Conservation (phyloP, 2,329 filamentous ascomycete species). For the Alternaria sp. region DNA sequence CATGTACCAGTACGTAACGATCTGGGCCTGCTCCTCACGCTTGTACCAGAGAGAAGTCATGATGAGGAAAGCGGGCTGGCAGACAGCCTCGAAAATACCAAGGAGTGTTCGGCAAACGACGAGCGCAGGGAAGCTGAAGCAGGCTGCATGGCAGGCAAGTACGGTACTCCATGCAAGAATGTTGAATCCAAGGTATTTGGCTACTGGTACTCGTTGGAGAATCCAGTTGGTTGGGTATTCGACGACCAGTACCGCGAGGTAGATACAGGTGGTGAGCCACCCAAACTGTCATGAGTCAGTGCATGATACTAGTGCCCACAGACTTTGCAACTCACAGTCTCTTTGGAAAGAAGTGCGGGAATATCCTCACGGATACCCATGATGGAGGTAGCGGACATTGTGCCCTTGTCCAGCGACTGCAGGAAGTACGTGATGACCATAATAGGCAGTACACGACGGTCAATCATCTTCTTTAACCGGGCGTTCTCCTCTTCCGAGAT, state of each 20-base stretch:
- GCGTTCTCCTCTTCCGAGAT: slow-evolving; percentile 67
- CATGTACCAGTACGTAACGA: slow-evolving; percentile 75
- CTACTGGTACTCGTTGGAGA: slow-evolving; percentile 69
- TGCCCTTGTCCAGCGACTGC: slow-evolving; percentile 71
- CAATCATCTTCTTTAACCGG: slow-evolving; percentile 69
- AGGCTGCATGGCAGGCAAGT: slow-evolving; percentile 67
- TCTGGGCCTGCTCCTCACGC: slow-evolving; percentile 69
- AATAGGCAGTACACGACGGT: slow-evolving; percentile 69
- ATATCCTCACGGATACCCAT: slow-evolving; percentile 63
- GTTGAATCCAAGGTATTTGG: slow-evolving; percentile 69
- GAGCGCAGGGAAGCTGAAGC: slow-evolving; percentile 65
- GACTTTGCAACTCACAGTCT: slow-evolving; percentile 28
- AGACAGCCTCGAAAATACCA: slow-evolving; percentile 74
- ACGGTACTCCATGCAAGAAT: slow-evolving; percentile 69
- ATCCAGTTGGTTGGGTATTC: slow-evolving; percentile 75
- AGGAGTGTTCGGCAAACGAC: slow-evolving; percentile 69
- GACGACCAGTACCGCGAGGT: slow-evolving; percentile 72
- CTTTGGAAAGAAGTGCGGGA: slow-evolving; percentile 33
- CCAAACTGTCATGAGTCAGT: slow-evolving; percentile 59
- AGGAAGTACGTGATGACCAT: slow-evolving; percentile 79
- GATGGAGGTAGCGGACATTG: slow-evolving; percentile 67
- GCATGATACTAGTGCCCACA: background rate
- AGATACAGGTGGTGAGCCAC: slow-evolving; percentile 78
- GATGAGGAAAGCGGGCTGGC: slow-evolving; percentile 72
- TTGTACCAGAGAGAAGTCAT: slow-evolving; percentile 75